These are phyloP conservation scores for Diaporthe citriasiana DNA, from an alignment of 2,329 filamentous ascomycete species.

Conservation along the genomic window DNA sequence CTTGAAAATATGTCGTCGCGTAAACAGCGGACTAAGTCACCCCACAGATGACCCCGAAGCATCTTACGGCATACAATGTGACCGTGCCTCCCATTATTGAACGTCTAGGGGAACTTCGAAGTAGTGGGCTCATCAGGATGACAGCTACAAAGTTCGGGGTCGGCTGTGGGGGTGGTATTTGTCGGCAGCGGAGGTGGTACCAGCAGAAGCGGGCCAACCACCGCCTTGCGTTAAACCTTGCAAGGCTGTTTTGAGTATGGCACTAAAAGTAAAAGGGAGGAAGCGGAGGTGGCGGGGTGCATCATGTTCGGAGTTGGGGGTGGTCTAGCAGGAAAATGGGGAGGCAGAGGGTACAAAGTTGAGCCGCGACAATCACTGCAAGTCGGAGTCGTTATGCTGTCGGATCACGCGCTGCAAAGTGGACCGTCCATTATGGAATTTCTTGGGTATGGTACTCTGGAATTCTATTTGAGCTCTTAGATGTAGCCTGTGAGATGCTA, in stretches of 20 bases:
- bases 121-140: slow-evolving; percentile 4
- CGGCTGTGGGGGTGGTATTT: slow-evolving; percentile 34
- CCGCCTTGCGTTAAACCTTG: background rate
- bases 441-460: background rate
- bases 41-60: slow-evolving; percentile 23
- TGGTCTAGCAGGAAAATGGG: background rate
- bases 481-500: background rate
- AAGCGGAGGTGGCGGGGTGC: slow-evolving; percentile 34
- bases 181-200: slow-evolving; percentile 38
- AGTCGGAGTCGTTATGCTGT: background rate
- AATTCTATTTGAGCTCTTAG: background rate
- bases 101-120: background rate
- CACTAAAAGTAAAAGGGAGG: slow-evolving; percentile 1
- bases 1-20: background rate
- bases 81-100: background rate
- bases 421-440: slow-evolving; percentile 25
- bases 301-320: slow-evolving; percentile 16
- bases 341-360: background rate
- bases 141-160: slow-evolving; percentile 2
- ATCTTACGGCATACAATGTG: background rate
- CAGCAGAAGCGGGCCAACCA: slow-evolving; percentile 35
- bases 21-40: background rate
- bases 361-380: slow-evolving; percentile 1
- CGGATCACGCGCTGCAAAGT: background rate
- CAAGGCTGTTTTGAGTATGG: background rate